phyloP scores from a whole-genome alignment of 2,329 filamentous ascomycete species.

The Claviceps monticola region DNA sequence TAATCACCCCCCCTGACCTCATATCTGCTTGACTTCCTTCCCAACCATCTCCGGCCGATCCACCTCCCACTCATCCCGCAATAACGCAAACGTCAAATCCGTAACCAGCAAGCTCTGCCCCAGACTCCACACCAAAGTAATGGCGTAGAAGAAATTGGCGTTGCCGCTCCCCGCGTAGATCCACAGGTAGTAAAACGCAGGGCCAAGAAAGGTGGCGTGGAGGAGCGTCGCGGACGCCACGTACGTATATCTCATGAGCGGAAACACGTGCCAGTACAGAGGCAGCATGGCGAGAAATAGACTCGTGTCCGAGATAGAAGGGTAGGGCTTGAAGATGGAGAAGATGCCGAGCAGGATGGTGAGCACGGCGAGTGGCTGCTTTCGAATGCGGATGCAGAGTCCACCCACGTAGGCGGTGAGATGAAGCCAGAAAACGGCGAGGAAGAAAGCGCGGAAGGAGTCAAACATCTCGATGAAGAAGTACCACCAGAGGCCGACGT shows the following conservation, averaged over 20 bases:
- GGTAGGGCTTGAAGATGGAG: slow-evolving; percentile 93
- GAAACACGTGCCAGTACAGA: slow-evolving; percentile 82
- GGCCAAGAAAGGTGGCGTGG: slow-evolving; percentile 79
- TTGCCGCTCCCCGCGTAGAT: slow-evolving; percentile 97
- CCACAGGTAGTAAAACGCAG: slow-evolving; percentile 94
- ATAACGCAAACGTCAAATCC: slow-evolving; percentile 74
- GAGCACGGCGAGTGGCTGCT: slow-evolving; percentile 76
- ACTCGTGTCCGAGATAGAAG: slow-evolving; percentile 79
- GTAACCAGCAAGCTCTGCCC: slow-evolving; percentile 77
- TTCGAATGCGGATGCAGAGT: slow-evolving; percentile 66
- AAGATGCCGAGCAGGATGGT: slow-evolving; percentile 80
- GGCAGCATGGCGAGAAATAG: slow-evolving; percentile 74
- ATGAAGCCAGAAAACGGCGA: slow-evolving; percentile 96
- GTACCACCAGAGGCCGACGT: slow-evolving; percentile 98
- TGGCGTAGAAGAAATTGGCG: slow-evolving; percentile 98
- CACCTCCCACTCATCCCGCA: slow-evolving; percentile 88
- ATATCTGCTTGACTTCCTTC: slow-evolving; percentile 78
- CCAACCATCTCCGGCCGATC: slow-evolving; percentile 82
- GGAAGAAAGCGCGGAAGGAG: slow-evolving; percentile 91
- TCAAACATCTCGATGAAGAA: slow-evolving; percentile 99
- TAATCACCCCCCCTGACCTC: slow-evolving; percentile 10
- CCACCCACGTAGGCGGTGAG: slow-evolving; percentile 81
- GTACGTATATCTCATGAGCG: slow-evolving; percentile 87
- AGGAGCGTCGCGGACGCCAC: slow-evolving; percentile 69
- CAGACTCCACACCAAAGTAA: slow-evolving; percentile 95